phyloP scores from a whole-genome alignment of 192 early-diverging fungal species.

The Backusella sp. region DNA sequence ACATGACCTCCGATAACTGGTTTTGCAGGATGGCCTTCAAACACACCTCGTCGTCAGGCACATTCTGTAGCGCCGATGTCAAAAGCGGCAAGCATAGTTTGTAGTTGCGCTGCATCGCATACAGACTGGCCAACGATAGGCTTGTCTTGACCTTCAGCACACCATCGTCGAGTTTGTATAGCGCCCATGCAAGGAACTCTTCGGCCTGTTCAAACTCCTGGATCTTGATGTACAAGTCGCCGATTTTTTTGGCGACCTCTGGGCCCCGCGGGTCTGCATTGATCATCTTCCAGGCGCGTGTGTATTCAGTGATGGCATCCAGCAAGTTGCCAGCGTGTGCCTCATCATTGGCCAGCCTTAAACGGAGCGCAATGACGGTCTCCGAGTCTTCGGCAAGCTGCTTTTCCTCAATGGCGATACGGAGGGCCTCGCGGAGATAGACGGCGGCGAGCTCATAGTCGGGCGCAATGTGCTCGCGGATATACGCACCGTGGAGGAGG shows the following conservation, averaged over 20 bases:
- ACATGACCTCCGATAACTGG: conserved; percentile 53
- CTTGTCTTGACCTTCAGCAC: not conserved
- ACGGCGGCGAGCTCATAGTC: conserved; percentile 43
- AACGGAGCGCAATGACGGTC: conserved; percentile 21
- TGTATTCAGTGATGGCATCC: conserved; percentile 39
- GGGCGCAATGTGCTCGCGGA: conserved; percentile 48
- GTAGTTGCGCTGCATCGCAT: conserved; percentile 48
- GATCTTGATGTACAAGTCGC: conserved; percentile 37
- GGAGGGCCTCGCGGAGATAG: conserved; percentile 41
- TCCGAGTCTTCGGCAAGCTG: conserved; percentile 15
- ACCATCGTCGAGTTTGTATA: conserved; percentile 15
- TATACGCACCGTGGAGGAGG: conserved; percentile 53
- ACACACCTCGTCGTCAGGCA: conserved; percentile 39
- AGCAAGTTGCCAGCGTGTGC: conserved; percentile 36
- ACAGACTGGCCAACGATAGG: conserved; percentile 45
- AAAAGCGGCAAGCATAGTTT: conserved; percentile 48
- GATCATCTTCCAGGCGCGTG: conserved; percentile 37
- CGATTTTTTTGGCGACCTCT: conserved; percentile 35
- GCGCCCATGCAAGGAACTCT: conserved; percentile 46
- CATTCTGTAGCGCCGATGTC: conserved; percentile 38
- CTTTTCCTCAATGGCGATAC: conserved; percentile 23
- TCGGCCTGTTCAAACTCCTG: conserved; percentile 39
- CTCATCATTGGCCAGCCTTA: conserved; percentile 27
- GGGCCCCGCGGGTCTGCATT: conserved; percentile 14
- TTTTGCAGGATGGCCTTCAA: conserved; percentile 49